These are phyloP conservation scores for Aspergillus neoniger DNA, from an alignment of 2,329 filamentous ascomycete genomes.

Conservation along the genomic window DNA sequence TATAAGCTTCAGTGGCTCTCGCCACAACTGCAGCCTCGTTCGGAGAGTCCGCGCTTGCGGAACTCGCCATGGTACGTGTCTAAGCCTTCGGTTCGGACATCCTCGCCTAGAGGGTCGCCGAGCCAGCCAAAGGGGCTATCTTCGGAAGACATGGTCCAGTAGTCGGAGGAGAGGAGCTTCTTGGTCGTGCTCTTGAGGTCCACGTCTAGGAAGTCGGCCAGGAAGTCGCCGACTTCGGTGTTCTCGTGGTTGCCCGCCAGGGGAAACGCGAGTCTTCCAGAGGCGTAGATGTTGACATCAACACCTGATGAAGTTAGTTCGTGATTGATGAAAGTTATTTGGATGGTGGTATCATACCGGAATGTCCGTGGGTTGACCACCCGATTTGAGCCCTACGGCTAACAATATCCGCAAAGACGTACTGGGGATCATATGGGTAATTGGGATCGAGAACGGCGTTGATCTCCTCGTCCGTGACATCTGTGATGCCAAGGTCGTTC, in stretches of 20 bases:
- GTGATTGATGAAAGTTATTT: neutral
- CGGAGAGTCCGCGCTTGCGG: conserved; percentile 33
- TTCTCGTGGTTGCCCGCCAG: conserved; percentile 91
- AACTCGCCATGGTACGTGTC: conserved; percentile 51
- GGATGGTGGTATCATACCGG: conserved; percentile 40
- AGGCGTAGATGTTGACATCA: conserved; percentile 95
- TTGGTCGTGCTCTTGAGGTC: conserved; percentile 77
- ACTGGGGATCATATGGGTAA: conserved; percentile 58
- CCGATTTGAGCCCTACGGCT: conserved; percentile 85
- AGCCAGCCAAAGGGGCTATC: conserved; percentile 40
- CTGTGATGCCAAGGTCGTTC: conserved; percentile 72
- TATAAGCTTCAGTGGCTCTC: conserved; percentile 19
- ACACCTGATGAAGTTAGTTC: conserved; percentile 58
- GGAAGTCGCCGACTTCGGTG: conserved; percentile 82
- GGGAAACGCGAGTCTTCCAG: conserved; percentile 60
- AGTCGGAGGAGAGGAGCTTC: conserved; percentile 58
- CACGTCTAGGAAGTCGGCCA: conserved; percentile 75
- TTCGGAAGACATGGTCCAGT: conserved; percentile 22
- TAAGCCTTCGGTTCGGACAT: conserved; percentile 41
- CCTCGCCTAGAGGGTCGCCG: conserved; percentile 41
- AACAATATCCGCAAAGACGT: conserved; percentile 78
- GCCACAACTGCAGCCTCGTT: conserved; percentile 30
- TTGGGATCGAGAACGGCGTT: conserved; percentile 59
- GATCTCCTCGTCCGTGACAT: conserved; percentile 73
- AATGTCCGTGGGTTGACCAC: conserved; percentile 93